Conservation (phyloP, 768 basidiomycete species). For the Boletus bicolor region DNA sequence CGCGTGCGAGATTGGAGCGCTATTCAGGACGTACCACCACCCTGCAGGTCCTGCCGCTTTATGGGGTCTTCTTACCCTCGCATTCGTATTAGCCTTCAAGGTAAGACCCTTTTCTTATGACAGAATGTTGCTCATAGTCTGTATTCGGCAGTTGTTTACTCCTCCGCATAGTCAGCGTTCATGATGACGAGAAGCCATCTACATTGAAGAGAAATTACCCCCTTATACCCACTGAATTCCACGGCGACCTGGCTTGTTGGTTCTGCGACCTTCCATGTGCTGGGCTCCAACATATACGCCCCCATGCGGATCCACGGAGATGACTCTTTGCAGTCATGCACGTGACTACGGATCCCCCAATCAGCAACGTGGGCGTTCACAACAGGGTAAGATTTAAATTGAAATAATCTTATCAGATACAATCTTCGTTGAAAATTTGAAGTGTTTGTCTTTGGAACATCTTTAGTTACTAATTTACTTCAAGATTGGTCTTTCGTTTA, state of each 20-base stretch:
- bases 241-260: slow-evolving; percentile 2
- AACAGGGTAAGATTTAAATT: not conserved
- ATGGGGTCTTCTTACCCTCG: not conserved
- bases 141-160: not conserved
- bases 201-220: slow-evolving; percentile 17
- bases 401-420: not conserved
- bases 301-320: slow-evolving; percentile 22
- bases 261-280: not conserved
- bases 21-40: slow-evolving; percentile 5
- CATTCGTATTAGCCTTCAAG: not conserved
- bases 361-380: not conserved
- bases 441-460: not conserved
- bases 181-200: slow-evolving; percentile 9
- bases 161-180: slow-evolving; percentile 18
- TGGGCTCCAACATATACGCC: not conserved
- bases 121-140: not conserved
- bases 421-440: not conserved
- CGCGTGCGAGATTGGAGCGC: not conserved
- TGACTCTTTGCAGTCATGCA: slow-evolving; percentile 14
- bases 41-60: slow-evolving; percentile 1
- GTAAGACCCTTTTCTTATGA: not conserved
- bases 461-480: not conserved
- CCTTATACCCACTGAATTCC: slow-evolving; percentile 19
- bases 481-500: not conserved
- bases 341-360: slow-evolving; percentile 1